Evolutionary conservation across 352 stramenopile genomes (phyloP), one percentile per base, ranked within the genome.

Genomic region (Globisporangium abappressorium): DNA sequence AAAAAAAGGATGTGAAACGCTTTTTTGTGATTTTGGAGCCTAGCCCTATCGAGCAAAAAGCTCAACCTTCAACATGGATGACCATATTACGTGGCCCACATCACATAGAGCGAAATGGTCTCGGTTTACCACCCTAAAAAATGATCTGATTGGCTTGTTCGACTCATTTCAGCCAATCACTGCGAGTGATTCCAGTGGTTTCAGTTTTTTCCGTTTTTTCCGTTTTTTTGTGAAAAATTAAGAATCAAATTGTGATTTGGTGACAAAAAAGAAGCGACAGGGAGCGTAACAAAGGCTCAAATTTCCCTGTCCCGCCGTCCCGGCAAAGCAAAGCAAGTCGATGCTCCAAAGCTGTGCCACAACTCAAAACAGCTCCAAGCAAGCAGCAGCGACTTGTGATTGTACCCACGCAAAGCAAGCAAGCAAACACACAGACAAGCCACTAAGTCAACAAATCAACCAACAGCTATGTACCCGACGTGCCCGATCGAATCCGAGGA

Each of bases 41-140:
- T 56, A 49, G 41, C 47, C 47, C 47, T 55, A 15, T 55, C 20
- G 47, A 55, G 47, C n/a, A 54, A 55, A 54, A 54, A 55, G 47
- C n/a, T 55, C 47, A 55, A 55, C n/a, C 20, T 55, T 55, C 47
- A 55, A 55, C 20, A 55, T 55, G 47, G 47, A 26, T 49, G 41
- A 49, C 38, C 41, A 49, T 0, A 49, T 47, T 49, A 11, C 15
- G 41, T 49, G 41, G 41, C 1, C 41, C 41, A 49, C 41, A n/a
- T n/a, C 14, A 49, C 38, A 47, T 49, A 46, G 14, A 49, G 41
- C n/a, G 41, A 49, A 49, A 15, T 20, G 41, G 41, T 15, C n/a
- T 49, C 15, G 41, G 41, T 49, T n/a, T 49, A n/a, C 15, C 15
- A n/a, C 5, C 36, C 14, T n/a, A 1, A 47, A 20, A n/a, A 47